These are phyloP conservation scores for Metarhizium anisopliae DNA, from an alignment of 2,329 filamentous ascomycete genomes.

Conservation along the genomic window DNA sequence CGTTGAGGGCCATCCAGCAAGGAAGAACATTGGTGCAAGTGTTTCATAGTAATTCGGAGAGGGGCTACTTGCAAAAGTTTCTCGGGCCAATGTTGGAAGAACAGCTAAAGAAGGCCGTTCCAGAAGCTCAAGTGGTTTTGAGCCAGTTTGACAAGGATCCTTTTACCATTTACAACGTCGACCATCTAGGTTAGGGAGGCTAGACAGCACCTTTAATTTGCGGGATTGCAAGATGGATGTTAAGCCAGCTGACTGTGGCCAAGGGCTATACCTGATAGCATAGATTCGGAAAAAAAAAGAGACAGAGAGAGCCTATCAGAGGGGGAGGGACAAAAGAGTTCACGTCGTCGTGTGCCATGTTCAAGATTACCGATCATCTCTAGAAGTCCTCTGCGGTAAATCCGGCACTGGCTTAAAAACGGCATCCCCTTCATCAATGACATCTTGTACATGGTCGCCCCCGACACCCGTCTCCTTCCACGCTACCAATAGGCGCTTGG, in stretches of 20 bases:
- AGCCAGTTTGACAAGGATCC: slow-evolving; percentile 81
- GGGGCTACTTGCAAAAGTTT: slow-evolving; percentile 66
- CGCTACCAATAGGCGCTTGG: slow-evolving; percentile 37
- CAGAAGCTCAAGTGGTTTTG: slow-evolving; percentile 55
- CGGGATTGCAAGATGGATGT: too few relatives aligned
- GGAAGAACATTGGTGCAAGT: slow-evolving; percentile 75
- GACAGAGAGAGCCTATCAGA: too few relatives aligned
- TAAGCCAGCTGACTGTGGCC: too few relatives aligned
- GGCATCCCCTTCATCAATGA: slow-evolving; percentile 46
- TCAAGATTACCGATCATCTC: slow-evolving; percentile 3
- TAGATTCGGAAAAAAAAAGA: too few relatives aligned
- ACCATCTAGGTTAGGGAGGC: slow-evolving; percentile 19
- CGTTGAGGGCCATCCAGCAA: slow-evolving; percentile 74
- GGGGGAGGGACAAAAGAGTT: too few relatives aligned
- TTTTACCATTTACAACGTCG: slow-evolving; percentile 62
- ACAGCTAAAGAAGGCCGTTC: slow-evolving; percentile 41
- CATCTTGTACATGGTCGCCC: slow-evolving; percentile 41
- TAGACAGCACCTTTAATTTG: neutral
- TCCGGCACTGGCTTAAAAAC: slow-evolving; percentile 24
- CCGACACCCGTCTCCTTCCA: slow-evolving; percentile 49
- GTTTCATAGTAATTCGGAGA: slow-evolving; percentile 90
- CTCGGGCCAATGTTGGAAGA: slow-evolving; percentile 58
- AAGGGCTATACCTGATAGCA: too few relatives aligned
- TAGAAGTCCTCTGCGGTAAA: slow-evolving; percentile 10
- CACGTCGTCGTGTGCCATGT: neutral